Conservation (phyloP, 1,284 basidiomycete species). For the Megacollybia platyphylla region DNA sequence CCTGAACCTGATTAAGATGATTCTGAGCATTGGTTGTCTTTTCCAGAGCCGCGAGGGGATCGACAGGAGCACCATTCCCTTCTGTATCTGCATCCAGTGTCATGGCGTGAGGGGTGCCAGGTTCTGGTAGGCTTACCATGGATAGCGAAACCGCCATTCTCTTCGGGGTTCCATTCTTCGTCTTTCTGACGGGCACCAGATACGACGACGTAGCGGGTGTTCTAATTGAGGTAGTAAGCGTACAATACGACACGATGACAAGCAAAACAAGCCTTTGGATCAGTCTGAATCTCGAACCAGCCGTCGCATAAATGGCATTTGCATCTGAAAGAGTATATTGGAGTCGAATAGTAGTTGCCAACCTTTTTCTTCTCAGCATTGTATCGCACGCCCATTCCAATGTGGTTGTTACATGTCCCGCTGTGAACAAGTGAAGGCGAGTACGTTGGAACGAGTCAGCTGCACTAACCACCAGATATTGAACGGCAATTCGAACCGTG, state of each 20-base stretch:
- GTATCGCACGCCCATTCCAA: conserved; percentile 95
- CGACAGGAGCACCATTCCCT: conserved; percentile 44
- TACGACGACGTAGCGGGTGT: conserved; percentile 87
- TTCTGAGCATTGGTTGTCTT: conserved; percentile 73
- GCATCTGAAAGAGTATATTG: conserved; percentile 90
- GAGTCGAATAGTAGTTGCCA: conserved; percentile 90
- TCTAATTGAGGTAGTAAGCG: conserved; percentile 67
- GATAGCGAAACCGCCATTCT: conserved; percentile 87
- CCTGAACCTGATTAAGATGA: conserved; percentile 57
- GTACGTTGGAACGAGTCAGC: not conserved
- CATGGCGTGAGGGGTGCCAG: not conserved
- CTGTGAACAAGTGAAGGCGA: conserved; percentile 21
- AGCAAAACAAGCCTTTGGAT: conserved; percentile 65
- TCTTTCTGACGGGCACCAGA: conserved; percentile 86
- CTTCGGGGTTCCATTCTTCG: conserved; percentile 92
- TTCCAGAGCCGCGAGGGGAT: conserved; percentile 82
- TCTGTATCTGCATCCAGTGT: conserved; percentile 48
- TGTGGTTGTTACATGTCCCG: conserved; percentile 85
- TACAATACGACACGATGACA: not conserved
- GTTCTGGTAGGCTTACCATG: conserved; percentile 41
- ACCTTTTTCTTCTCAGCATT: conserved; percentile 98
- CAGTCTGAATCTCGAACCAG: conserved; percentile 96
- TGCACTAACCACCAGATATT: conserved; percentile 91
- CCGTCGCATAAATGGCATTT: conserved; percentile 91
- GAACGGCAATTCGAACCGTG: conserved; percentile 90